Evolutionary conservation across 768 basidiomycete species (phyloP), one percentile per base, ranked within the genome.

Genomic region (Thelephora ganbajun): DNA sequence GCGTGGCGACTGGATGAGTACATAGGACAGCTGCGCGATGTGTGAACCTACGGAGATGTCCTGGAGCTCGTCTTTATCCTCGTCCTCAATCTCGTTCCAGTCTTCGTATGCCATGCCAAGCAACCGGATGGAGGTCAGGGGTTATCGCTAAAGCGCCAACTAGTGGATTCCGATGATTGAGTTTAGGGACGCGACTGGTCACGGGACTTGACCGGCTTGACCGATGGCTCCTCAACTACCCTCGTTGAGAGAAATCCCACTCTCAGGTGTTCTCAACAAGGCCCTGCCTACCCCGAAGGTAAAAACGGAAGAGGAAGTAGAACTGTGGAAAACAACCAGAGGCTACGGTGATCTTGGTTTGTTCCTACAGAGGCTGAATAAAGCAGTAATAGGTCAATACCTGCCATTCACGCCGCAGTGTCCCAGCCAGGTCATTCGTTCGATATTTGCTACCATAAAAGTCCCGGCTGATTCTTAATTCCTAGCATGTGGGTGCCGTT

Each of bases 41-140:
- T 30, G 4, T 30, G 26, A 30, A 52, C 64, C 39, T 54, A 83
- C 83, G 36, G 80, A 79, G 9, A 59, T 45, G 55, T 86, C 84
- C 57, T 86, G 83, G 14, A 90, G 58, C 52, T 90, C 88, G 18
- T 85, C 81, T 0, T 91, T 86, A 4, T 89, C 87, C 6, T 88
- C 85, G 0, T 87, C 82, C 14, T 83, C 83, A 22, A 84, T 57
- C 47, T 68, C 73, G 59, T 83, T 86, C 87, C 86, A 89, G 48
- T 86, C 82, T 33, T 87, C 83, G 51, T 79, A 89, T 0, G 14
- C 16, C 30, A 11, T n/a, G 46, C 9, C 23, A 13, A 30, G 19
- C 19, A 34, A 26, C 48, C 36, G 11, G 44, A 44, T 33, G n/a
- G 19, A 23, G 20, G 45, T 36, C 33, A 46, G 43, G 37, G 33